These are phyloP conservation scores for Colletotrichum filicis DNA, from an alignment of 2,329 filamentous ascomycete species.

Conservation along the genomic window DNA sequence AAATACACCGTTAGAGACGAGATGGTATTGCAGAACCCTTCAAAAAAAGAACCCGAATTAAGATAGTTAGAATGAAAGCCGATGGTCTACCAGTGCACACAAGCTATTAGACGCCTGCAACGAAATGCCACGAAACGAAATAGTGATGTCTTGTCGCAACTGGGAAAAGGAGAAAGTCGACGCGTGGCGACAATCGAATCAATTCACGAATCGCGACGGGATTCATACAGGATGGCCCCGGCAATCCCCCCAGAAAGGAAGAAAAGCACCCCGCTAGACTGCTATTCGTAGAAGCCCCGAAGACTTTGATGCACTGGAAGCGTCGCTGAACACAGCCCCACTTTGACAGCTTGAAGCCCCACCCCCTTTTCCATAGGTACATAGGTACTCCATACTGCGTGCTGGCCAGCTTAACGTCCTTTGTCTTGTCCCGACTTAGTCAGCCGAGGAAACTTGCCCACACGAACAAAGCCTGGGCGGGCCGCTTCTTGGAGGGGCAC, in stretches of 20 bases:
- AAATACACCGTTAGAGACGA: neutral
- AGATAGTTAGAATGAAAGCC: neutral
- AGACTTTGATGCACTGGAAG: conserved; percentile 5
- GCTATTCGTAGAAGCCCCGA: neutral
- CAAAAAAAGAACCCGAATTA: neutral
- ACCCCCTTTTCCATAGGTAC: neutral
- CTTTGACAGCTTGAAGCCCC: conserved; percentile 11
- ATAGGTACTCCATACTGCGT: too few relatives aligned
- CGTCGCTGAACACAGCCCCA: neutral
- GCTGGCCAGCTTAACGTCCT: too few relatives aligned
- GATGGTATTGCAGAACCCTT: neutral
- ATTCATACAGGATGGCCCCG: conserved; percentile 23
- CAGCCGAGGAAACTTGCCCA: neutral
- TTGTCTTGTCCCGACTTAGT: neutral
- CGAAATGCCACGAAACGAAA: neutral
- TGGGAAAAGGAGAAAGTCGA: conserved; percentile 23
- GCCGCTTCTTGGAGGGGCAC: neutral
- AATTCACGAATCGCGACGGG: conserved; percentile 27
- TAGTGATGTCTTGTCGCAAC: neutral
- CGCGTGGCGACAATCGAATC: conserved; percentile 25
- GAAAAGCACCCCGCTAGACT: neutral
- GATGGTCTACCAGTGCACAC: neutral
- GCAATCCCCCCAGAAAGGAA: neutral
- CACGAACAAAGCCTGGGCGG: neutral
- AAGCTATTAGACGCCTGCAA: conserved; percentile 14